Percentiles rank a stretch among this genome's conserved stretches.
Evolutionary conservation across 768 basidiomycete species (phyloP).

Genomic region (Lactarius psammicola): DNA sequence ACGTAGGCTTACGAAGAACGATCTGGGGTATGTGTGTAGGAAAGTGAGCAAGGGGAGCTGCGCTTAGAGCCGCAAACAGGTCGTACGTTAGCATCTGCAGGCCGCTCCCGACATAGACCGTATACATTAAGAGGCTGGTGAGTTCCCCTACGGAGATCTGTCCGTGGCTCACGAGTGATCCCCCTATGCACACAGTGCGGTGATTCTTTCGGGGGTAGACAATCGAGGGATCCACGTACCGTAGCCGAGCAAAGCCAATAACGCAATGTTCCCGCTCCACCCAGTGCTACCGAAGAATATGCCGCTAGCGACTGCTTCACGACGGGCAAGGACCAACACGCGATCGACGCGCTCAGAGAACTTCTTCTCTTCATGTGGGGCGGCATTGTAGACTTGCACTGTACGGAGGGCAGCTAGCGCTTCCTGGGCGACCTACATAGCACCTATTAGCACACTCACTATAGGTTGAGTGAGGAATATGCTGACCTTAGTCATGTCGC

Average conservation of each 20-base stretch:
- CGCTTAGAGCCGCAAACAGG: conserved; percentile 2
- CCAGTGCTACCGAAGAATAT: conserved; percentile 92
- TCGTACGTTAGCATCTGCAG: conserved; percentile 76
- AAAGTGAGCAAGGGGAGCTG: not conserved
- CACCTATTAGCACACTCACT: not conserved
- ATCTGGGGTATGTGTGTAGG: conserved; percentile 32
- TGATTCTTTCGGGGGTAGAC: not conserved
- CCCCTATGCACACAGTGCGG: conserved; percentile 49
- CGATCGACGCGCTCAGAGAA: conserved; percentile 64
- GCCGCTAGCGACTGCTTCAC: conserved; percentile 86
- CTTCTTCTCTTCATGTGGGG: conserved; percentile 69
- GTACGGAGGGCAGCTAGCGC: conserved; percentile 84
- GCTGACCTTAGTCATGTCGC: conserved; percentile 80
- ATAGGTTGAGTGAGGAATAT: not conserved
- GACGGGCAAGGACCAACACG: conserved; percentile 74
- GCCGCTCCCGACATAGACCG: conserved; percentile 82
- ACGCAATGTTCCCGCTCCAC: conserved; percentile 90
- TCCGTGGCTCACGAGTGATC: conserved; percentile 84
- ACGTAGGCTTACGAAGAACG: conserved; percentile 40
- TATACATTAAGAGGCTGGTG: conserved; percentile 86
- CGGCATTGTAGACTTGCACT: conserved; percentile 88
- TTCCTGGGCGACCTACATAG: conserved; percentile 76
- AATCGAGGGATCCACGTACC: conserved; percentile 46
- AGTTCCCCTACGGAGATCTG: conserved; percentile 90
- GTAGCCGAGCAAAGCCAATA: conserved; percentile 87